Evolutionary conservation across 345 rosid species (phyloP), one percentile per base, ranked within the genome.

Genomic region (Anacardium occidentale): DNA sequence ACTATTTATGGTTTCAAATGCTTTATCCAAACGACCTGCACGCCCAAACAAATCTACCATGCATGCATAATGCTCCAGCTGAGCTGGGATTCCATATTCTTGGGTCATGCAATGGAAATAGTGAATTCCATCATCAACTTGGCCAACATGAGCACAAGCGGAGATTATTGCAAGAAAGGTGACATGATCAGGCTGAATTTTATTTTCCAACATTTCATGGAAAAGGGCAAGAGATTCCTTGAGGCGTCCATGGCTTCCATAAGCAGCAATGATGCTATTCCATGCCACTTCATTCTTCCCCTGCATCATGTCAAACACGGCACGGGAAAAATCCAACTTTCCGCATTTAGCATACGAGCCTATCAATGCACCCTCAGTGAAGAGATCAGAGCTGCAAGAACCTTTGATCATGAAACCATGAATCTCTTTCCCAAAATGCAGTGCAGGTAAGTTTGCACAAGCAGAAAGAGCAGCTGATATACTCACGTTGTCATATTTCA

Each of bases 331-430:
- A 47, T 75, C 73, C 66, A 92, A 77, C 75, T 82, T 83, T 73
- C 97, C 97, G n/a, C 93, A 86, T 80, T 92, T 92, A 17, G 87
- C 89, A 69, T 92, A 92, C 97, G 90, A 83, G 74, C 86, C 91
- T 69, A 92, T 79, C 62, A 91, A 77, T 37, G 91, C 81, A 72
- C 89, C 84, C 59, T 84, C 90, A 8, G 84, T 84, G 78, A 83
- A 85, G n/a, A 79, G 65, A 78, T 91, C 92, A 56, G 81, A 74
- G 71, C 63, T 50, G 68, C 76, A 62, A 73, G 84, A 62, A 72
- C 72, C 79, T 83, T 77, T 93, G 42, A 84, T 83, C 88, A 90
- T 86, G 75, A 83, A 85, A 59, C 91, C 78, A 59, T 93, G 97
- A 72, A 88, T 85, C 80, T 89, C 92, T 78, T 84, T 93, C 76